Evolutionary conservation across 345 rosid genomes (phyloP).

Genomic region (Salix purpurea): DNA sequence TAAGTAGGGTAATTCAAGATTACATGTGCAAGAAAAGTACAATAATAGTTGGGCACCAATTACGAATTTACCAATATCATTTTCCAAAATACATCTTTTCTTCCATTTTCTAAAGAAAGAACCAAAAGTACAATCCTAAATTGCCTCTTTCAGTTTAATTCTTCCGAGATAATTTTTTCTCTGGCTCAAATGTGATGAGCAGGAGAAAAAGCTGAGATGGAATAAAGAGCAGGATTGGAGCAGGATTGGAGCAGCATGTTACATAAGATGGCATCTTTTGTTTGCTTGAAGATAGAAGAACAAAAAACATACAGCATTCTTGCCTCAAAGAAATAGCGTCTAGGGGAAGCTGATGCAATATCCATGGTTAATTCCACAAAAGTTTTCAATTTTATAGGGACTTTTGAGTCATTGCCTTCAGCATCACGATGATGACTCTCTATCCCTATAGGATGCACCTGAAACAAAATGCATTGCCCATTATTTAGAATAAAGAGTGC

Average conservation of each 20-base stretch:
- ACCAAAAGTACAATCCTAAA: no score
- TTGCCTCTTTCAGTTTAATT: not conserved
- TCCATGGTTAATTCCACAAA: slow-evolving; percentile 92
- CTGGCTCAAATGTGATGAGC: not conserved
- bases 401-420: slow-evolving; percentile 21
- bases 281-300: not conserved
- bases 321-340: slow-evolving; percentile 93
- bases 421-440: slow-evolving; percentile 25
- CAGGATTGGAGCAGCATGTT: not conserved
- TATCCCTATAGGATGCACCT: slow-evolving; percentile 55
- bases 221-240: not conserved
- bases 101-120: no score
- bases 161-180: not conserved
- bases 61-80: not conserved
- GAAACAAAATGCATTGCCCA: slow-evolving; percentile 11
- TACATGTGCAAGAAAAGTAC: not conserved
- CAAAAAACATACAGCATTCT: slow-evolving; percentile 34
- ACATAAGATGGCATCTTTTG: not conserved
- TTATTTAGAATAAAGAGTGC: not conserved
- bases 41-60: not conserved
- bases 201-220: not conserved
- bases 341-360: slow-evolving; percentile 85
- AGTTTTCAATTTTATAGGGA: slow-evolving; percentile 58
- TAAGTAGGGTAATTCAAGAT: no score
- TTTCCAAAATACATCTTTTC: not conserved